phyloP scores from a whole-genome alignment of 1,284 basidiomycete species.

The Malassezia obtusa region DNA sequence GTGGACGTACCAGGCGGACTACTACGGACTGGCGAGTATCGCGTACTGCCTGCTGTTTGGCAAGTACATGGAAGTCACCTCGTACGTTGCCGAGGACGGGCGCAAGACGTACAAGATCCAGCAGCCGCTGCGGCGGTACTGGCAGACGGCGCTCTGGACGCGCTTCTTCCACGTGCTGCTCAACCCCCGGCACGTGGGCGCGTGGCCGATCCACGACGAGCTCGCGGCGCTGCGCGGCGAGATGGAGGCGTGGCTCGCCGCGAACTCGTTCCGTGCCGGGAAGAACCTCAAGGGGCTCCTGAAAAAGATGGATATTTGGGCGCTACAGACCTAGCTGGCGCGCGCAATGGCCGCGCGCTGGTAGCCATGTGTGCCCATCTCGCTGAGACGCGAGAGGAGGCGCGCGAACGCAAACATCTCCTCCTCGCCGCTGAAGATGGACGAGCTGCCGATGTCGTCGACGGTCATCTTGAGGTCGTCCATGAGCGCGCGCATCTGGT shows the following conservation, averaged over 20 bases:
- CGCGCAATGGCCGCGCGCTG: background rate
- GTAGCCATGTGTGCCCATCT: conserved; percentile 42
- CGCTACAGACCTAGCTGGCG: conserved; percentile 6
- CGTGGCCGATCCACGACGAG: conserved; percentile 63
- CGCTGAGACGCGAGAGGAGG: conserved; percentile 40
- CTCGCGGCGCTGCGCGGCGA: conserved; percentile 60
- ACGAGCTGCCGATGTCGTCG: conserved; percentile 40
- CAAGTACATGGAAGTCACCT: conserved; percentile 59
- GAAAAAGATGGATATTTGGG: conserved; percentile 44
- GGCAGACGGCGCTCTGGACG: conserved; percentile 82
- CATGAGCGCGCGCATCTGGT: conserved; percentile 43
- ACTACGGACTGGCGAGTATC: conserved; percentile 84
- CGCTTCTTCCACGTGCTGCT: conserved; percentile 74
- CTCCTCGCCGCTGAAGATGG: conserved; percentile 46
- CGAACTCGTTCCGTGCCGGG: conserved; percentile 62
- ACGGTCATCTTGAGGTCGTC: conserved; percentile 41
- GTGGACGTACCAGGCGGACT: conserved; percentile 93
- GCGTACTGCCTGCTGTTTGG: conserved; percentile 93
- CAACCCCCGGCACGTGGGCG: conserved; percentile 56
- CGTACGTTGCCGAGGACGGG: conserved; percentile 9
- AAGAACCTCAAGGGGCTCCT: conserved; percentile 49
- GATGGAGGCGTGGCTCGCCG: conserved; percentile 76
- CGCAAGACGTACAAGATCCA: conserved; percentile 38
- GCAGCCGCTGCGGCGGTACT: conserved; percentile 80
- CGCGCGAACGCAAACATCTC: conserved; percentile 47